These are phyloP conservation scores for Penicillium verhagenii DNA, from an alignment of 495 filamentous ascomycete species.

Conservation along the genomic window DNA sequence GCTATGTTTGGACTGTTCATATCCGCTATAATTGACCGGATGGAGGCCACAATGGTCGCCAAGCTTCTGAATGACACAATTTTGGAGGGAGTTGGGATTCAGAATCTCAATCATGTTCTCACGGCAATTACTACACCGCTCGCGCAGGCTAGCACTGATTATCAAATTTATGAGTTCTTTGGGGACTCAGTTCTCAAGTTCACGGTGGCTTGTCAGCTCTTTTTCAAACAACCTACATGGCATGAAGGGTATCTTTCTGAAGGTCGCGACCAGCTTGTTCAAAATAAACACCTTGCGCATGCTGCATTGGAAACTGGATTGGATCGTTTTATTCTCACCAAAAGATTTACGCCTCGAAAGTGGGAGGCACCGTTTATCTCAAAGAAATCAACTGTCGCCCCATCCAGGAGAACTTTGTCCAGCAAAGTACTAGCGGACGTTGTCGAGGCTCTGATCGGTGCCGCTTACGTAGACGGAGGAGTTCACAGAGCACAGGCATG, in stretches of 20 bases:
- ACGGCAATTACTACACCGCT: slow-evolving; percentile 70
- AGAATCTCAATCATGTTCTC: slow-evolving; percentile 56
- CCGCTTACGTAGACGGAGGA: slow-evolving; percentile 71
- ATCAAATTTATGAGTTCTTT: slow-evolving; percentile 86
- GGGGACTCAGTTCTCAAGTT: slow-evolving; percentile 88
- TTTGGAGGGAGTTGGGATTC: slow-evolving; percentile 54
- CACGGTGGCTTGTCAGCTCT: slow-evolving; percentile 63
- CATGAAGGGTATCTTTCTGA: slow-evolving; percentile 77
- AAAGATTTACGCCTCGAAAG: slow-evolving; percentile 62
- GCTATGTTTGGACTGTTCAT: slow-evolving; percentile 68
- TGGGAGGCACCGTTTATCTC: slow-evolving; percentile 69
- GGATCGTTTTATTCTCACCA: slow-evolving; percentile 71
- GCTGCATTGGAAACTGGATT: slow-evolving; percentile 64
- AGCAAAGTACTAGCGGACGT: slow-evolving; percentile 88
- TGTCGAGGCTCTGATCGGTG: slow-evolving; percentile 82
- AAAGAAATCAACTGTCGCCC: slow-evolving; percentile 23
- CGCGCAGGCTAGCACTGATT: slow-evolving; percentile 62
- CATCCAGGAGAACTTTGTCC: slow-evolving; percentile 49
- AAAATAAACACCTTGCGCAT: slow-evolving; percentile 66
- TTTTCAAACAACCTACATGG: slow-evolving; percentile 64
- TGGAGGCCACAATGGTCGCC: slow-evolving; percentile 65
- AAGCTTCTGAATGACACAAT: slow-evolving; percentile 59
- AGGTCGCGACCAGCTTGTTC: slow-evolving; percentile 66
- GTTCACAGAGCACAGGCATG: slow-evolving; percentile 58
- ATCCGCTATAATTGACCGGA: slow-evolving; percentile 69